Base-by-base conservation (phyloP, 2,329 filamentous ascomycete genomes). In the Aspergillus quadricinctus region DNA sequence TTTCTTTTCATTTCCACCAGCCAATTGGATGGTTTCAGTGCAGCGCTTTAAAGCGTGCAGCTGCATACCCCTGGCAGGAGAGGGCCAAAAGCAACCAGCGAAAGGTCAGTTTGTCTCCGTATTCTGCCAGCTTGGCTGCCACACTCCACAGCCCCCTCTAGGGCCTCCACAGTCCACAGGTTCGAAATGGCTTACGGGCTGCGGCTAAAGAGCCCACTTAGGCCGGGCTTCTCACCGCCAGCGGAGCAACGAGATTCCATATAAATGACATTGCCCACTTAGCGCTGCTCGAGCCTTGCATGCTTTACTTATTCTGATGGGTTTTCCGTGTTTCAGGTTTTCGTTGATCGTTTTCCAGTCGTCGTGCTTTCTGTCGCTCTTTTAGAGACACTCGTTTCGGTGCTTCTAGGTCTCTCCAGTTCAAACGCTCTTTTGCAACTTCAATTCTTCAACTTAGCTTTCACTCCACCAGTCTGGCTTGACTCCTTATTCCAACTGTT, bases 291-390 rank as follows among this genome's bases (percentile, higher is more conserved):
- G 43, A 14, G n/a, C 41, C 41, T 45, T 45, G n/a, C 41, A 45
- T 21, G 41, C n/a, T 27, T 46, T 46, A 46, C 43, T 46, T 21
- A 46, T 46, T 46, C 10, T n/a, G 43, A 46, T 46, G 43, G 43
- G 23, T 46, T 46, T 46, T 46, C 43, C 43, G 43, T 46, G 62
- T 65, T 66, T 65, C 67, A 64, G 65, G 61, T 63, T 56, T 62
- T 61, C 58, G 52, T 60, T 54, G 50, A 57, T 66, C 60, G 54
- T 49, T 60, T 59, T 65, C 62, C 64, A 64, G 64, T 69, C 65
- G 59, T 65, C 65, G 55, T 63, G 62, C 58, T 53, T 60, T 64
- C 63, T 63, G 61, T 68, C 67, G 57, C 64, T 71, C 68, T 65
- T 70, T 69, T 70, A 62, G 68, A 69, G 66, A 66, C 63, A 40